Conservation (phyloP, 2,329 filamentous ascomycete species). For the Stachybotrys chlorohalonatus region DNA sequence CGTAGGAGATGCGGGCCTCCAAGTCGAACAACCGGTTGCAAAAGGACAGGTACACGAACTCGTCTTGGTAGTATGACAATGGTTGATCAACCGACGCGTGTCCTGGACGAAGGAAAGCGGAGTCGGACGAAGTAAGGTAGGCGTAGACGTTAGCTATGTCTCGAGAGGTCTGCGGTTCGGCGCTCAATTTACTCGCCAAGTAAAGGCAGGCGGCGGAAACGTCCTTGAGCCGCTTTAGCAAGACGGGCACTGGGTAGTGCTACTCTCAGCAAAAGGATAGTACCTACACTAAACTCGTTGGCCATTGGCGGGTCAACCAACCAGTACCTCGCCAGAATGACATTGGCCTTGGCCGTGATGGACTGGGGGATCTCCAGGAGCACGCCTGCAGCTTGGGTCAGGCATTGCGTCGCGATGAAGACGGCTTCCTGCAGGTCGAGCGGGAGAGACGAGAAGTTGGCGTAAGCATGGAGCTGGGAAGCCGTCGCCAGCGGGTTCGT, state of each 20-base stretch:
- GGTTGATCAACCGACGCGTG: constrained; percentile 29
- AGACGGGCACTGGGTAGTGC: background rate
- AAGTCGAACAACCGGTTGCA: constrained; percentile 58
- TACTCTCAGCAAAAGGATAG: constrained; percentile 4
- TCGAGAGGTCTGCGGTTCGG: constrained; percentile 64
- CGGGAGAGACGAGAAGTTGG: constrained; percentile 50
- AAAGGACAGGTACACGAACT: constrained; percentile 59
- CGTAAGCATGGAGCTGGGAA: constrained; percentile 55
- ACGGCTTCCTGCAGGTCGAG: constrained; percentile 62
- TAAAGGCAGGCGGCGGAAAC: constrained; percentile 76
- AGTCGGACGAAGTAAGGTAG: constrained; percentile 61
- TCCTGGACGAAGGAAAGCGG: constrained; percentile 40
- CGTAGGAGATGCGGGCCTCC: constrained; percentile 68
- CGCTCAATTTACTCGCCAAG: constrained; percentile 73
- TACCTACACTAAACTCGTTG: constrained; percentile 46
- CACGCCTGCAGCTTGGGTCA: constrained; percentile 71
- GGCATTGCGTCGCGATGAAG: constrained; percentile 60
- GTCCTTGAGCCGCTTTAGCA: constrained; percentile 40
- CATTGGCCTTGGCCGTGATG: constrained; percentile 74
- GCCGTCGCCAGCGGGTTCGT: constrained; percentile 64
- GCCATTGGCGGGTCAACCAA: constrained; percentile 46
- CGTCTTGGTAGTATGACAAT: constrained; percentile 58
- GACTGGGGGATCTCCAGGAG: constrained; percentile 79
- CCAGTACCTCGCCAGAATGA: constrained; percentile 77
- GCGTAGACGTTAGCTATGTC: constrained; percentile 79